Evolutionary conservation across 2,329 filamentous ascomycete genomes (phyloP), one percentile per base, ranked within the genome.

Genomic region (Apiospora pterosperma): DNA sequence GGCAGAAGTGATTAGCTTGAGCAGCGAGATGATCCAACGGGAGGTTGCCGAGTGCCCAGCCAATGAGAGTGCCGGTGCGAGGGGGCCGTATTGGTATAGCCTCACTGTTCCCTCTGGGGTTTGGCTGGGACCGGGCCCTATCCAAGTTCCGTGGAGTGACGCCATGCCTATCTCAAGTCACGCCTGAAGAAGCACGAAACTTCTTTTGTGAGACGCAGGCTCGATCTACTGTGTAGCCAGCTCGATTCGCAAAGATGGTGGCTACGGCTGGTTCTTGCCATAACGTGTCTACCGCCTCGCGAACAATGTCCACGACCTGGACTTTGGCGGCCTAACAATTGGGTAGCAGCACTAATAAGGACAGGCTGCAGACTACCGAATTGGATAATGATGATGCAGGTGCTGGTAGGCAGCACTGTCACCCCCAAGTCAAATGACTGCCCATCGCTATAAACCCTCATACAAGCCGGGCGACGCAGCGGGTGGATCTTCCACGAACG

Each of bases 381-480:
- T 34, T 25, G 48, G 48, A 28, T 34, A 31, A 52, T 19, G 48
- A 19, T 39, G 19, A 55, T 31, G 44, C 44, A 55, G 23, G 21
- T 42, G n/a, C 39, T 23, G n/a, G 7, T 42, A 4, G 41, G 23
- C 5, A 5, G 25, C 25, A 19, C 8, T 1, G 10, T 31, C 16
- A 14, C 14, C 12, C 23, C 44, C 25, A 31, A 11, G 44, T 52
- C 25, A 25, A 52, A 52, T 52, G 44, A 52, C 23, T 5, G 14
- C 11, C 2, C 16, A 8, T 31, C 34, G 28, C 48, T 34, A 28
- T 28, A 55, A 55, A 28, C 48, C 48, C 16, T 12, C 48, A 55
- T 19, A 55, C 16, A 55, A 55, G 19, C 48, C 48, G 48, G 48
- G 48, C 48, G 48, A 34, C 16, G 48, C 8, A 55, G 48, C 44